phyloP scores from a whole-genome alignment of 345 rosid genomes.

The Cochlearia excelsa region DNA sequence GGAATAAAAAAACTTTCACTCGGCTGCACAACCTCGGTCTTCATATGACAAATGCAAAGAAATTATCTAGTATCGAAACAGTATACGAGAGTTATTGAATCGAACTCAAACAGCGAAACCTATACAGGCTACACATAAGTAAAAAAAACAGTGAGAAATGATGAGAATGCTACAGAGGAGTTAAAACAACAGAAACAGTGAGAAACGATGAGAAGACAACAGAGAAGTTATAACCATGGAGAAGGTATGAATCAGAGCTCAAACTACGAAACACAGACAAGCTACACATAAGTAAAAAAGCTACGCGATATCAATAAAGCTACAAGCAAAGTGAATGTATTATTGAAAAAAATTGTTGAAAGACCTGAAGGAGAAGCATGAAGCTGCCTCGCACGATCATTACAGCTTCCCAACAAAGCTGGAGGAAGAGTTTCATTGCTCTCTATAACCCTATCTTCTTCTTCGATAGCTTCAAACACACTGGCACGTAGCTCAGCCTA shows the following conservation, averaged over 20 bases:
- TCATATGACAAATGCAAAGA: not conserved
- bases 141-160: too few species aligned
- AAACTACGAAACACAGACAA: too few species aligned
- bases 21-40: slow-evolving; percentile 12
- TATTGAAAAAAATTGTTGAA: slow-evolving; percentile 13
- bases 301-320: too few species aligned
- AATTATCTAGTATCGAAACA: not conserved
- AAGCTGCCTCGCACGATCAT: slow-evolving; percentile 82
- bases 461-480: slow-evolving; percentile 97
- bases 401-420: slow-evolving; percentile 93
- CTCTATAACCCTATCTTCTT: slow-evolving; percentile 80
- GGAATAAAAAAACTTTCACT: not conserved
- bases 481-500: slow-evolving; percentile 98
- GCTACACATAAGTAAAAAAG: too few species aligned
- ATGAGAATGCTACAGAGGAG: too few species aligned
- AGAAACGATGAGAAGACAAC: too few species aligned
- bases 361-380: slow-evolving; percentile 95
- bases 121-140: not conserved
- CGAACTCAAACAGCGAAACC: too few species aligned
- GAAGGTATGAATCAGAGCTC: too few species aligned
- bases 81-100: not conserved
- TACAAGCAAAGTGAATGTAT: not conserved
- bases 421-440: slow-evolving; percentile 77
- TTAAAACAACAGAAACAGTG: too few species aligned
- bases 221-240: too few species aligned